Evolutionary conservation across 2,329 filamentous ascomycete species (phyloP).

Genomic region (Arthrobotrys sinensis): DNA sequence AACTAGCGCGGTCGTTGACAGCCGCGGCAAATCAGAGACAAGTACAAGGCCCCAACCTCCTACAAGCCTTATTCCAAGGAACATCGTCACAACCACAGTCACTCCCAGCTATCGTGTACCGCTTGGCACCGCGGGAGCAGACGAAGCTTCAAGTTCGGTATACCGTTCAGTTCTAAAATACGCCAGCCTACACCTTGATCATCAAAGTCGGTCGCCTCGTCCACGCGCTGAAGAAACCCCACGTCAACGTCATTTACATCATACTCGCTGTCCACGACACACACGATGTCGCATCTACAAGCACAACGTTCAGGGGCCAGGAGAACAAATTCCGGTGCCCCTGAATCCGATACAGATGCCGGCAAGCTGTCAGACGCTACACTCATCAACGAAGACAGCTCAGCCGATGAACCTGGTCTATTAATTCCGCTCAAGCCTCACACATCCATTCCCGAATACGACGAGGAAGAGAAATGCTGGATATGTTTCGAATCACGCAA

Average conservation of each 20-base stretch:
- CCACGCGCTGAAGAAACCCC: slow-evolving; percentile 25
- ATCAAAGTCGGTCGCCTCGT: background rate
- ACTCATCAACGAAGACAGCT: slow-evolving; percentile 52
- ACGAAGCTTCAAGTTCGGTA: slow-evolving; percentile 29
- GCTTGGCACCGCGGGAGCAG: background rate
- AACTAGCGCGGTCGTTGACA: slow-evolving; percentile 49
- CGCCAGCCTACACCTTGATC: background rate
- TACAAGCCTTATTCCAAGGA: slow-evolving; percentile 30
- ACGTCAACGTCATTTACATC: slow-evolving; percentile 14
- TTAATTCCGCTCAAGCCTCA: slow-evolving; percentile 53
- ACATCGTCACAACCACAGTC: slow-evolving; percentile 16
- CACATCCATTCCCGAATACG: slow-evolving; percentile 40
- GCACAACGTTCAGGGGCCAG: slow-evolving; percentile 41
- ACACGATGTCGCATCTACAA: slow-evolving; percentile 55
- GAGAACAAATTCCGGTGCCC: slow-evolving; percentile 28
- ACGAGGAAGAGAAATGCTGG: slow-evolving; percentile 73
- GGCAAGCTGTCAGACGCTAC: slow-evolving; percentile 49
- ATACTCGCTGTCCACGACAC: background rate
- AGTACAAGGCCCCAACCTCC: slow-evolving; percentile 46
- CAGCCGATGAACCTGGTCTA: slow-evolving; percentile 48
- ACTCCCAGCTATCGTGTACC: background rate
- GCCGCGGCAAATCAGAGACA: slow-evolving; percentile 54
- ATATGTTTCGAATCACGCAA: slow-evolving; percentile 79
- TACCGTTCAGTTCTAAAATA: background rate
- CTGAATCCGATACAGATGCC: slow-evolving; percentile 47